Evolutionary conservation across 768 basidiomycete genomes (phyloP).

Genomic region (Mrakia gelida): DNA sequence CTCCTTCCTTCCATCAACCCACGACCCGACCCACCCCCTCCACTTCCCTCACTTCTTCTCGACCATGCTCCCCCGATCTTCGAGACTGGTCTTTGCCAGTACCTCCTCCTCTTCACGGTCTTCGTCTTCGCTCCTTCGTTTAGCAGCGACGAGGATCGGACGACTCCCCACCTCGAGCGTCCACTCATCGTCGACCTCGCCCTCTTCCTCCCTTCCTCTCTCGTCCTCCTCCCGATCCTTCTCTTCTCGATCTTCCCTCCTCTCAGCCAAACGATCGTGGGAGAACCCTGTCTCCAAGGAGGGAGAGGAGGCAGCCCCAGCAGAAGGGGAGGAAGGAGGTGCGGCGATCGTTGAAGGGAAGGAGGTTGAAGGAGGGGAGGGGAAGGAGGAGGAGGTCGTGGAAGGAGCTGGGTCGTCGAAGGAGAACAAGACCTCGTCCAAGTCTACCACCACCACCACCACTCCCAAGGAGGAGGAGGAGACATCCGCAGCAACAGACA

Average conservation of each 20-base stretch:
- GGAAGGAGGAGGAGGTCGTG: not conserved
- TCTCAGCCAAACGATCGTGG: conserved; percentile 10
- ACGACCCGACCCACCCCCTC: not conserved
- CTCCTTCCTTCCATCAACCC: not conserved
- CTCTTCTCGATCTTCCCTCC: conserved; percentile 1
- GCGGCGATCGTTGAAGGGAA: not conserved
- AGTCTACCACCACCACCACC: too few relatives aligned
- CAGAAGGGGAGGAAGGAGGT: not conserved
- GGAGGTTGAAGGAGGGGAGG: not conserved
- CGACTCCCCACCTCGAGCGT: not conserved
- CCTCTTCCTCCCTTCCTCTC: not conserved
- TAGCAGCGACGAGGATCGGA: not conserved
- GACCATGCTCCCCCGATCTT: conserved; percentile 13
- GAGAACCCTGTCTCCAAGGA: conserved; percentile 22
- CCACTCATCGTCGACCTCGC: not conserved
- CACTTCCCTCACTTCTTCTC: not conserved
- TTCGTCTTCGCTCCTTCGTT: not conserved
- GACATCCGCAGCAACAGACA: not conserved
- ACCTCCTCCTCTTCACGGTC: not conserved
- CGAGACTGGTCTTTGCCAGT: not conserved
- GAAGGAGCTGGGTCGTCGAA: not conserved
- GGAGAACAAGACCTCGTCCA: not conserved
- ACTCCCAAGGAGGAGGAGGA: not conserved
- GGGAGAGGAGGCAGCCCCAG: not conserved
- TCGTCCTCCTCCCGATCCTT: conserved; percentile 10